Base-by-base conservation (phyloP, 176 grass and related monocot species). In the Alloteropsis semialata region DNA sequence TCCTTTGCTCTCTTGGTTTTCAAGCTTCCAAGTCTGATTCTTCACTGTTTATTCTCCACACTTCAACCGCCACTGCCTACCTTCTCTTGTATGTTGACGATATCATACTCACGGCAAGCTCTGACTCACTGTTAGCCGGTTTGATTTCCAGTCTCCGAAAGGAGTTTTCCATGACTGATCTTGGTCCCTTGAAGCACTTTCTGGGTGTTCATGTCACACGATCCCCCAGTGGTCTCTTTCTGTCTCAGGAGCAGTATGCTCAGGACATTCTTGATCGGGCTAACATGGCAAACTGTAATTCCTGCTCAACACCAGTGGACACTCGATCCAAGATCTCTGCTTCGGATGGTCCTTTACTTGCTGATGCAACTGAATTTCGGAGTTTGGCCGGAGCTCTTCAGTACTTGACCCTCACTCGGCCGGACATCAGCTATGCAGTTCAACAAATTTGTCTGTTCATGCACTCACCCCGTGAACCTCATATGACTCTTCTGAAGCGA, bases 61-160 rank as follows among this genome's bases (percentile, higher is more conserved):
- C 2, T 36, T 36, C 1, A 0, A 60, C 39, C 5, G 7, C 10
- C 1, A 10, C 25, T 2, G 6, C 14, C 6, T 27, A 16, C 10
- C 1, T 45, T 45, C 12, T 45, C 2, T 12, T 45, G 2, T 45
- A 45, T 14, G 44, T 45, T 1, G 10, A 45, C 14, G 44, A 45
- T 10, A 45, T 45, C 11, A 45, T 45, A 14, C 44, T 45, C 12
- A 45, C 44, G 21, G 15, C 6, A 0, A 14, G 18, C 24, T 24
- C 61, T 11, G 25, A 2, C 3, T 1, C 6, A 8, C 15, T 85
- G 0, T 0, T 0, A 3, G 0, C 18, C 5, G 0, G 5, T 1
- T 1, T 55, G 5, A 55, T 55, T 6, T 7, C 19, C 19, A 21
- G 11, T 21, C 0, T 77, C 58, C 30, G 48, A 30, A 6, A 2